Evolutionary conservation across 306 rosid genomes (phyloP).

Genomic region (Arachis stenosperma): DNA sequence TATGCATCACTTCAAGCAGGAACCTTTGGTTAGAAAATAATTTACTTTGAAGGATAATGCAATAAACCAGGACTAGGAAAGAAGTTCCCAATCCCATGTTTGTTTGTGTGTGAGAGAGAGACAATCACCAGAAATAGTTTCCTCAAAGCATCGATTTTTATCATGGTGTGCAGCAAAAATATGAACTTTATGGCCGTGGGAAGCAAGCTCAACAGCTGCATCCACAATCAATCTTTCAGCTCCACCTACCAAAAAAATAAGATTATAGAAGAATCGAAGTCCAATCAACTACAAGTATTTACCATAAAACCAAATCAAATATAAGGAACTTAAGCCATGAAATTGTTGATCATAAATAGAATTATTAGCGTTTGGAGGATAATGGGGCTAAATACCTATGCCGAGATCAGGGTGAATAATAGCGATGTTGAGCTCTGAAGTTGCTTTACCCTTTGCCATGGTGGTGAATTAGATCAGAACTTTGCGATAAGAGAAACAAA

Average conservation of each 20-base stretch:
- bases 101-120: background rate
- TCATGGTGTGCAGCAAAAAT: conserved; percentile 86
- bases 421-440: conserved; percentile 65
- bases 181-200: conserved; percentile 81
- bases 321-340: background rate
- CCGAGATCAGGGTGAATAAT: conserved; percentile 95
- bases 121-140: conserved; percentile 69
- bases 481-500: background rate
- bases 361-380: background rate
- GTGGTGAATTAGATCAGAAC: background rate
- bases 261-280: conserved; percentile 6
- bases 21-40: too few relatives aligned
- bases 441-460: conserved; percentile 48
- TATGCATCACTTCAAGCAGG: too few relatives aligned
- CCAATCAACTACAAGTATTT: conserved; percentile 6
- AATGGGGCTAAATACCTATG: conserved; percentile 55
- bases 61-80: too few relatives aligned
- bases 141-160: conserved; percentile 83
- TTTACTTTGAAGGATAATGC: too few relatives aligned
- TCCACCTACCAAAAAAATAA: conserved; percentile 61
- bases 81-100: too few relatives aligned
- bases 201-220: conserved; percentile 84
- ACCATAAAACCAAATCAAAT: background rate
- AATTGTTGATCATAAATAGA: background rate
- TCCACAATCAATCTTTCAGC: conserved; percentile 91